Evolutionary conservation across 2,329 filamentous ascomycete genomes (phyloP), one percentile per base, ranked within the genome.

Genomic region (Penicillium sp.): DNA sequence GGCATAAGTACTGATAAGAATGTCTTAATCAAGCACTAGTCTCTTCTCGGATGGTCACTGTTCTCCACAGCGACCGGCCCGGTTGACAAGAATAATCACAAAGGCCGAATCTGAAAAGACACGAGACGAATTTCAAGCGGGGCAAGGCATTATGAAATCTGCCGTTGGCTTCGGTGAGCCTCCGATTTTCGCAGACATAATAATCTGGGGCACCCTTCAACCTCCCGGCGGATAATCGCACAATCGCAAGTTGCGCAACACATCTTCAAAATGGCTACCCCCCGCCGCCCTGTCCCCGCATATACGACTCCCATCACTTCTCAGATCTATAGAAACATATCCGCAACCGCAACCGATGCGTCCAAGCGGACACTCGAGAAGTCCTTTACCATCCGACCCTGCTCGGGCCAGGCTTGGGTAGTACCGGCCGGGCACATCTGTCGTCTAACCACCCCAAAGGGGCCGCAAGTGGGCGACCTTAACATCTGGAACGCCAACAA

Each of bases 401-500:
- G 91, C 38, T 91, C 89, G 2, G 92, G 90, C 1, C 83, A 82
- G 63, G 91, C 91, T 1, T 95, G 90, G 89, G 82, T 84, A 52
- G 91, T 90, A 0, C 84, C 86, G 0, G 86, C 86, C 1, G 90
- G 90, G 3, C 84, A 84, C 53, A 84, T 95, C 60, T 86, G 91
- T 63, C 86, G 88, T 15, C 88, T 96, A 64, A 90, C 87, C 61
- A 94, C 91, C 0, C 91, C 91, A 0, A 81, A 89, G 58, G 92
- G 92, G 0, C 87, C 92, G 0, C 92, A 96, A 78, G 91, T 96
- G 53, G 90, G 91, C 58, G 92, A 95, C 70, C 79, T 95, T 19
- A 96, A 96, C 75, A 84, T 95, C 69, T 96, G 91, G 90, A 91
- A 90, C 69, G 82, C 84, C 5, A 79, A 88, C 65, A 93, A 95